Conservation (phyloP, 768 basidiomycete genomes). For the Lactarius sanguifluus region DNA sequence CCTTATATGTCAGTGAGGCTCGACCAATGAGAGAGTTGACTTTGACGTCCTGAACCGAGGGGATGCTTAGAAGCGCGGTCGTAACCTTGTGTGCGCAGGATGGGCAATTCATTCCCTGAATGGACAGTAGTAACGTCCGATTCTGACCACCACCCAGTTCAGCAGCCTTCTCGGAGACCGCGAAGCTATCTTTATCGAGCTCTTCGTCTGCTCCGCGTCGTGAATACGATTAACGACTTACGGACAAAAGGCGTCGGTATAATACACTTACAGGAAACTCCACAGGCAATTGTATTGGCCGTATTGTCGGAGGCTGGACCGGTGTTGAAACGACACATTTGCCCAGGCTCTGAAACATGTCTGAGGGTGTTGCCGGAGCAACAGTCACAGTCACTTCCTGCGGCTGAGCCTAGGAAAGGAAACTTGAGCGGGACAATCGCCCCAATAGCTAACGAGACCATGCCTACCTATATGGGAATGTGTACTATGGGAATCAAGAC, state of each 20-base stretch:
- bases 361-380: not conserved
- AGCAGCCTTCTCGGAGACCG: not conserved
- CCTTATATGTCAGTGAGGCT: constrained; percentile 26
- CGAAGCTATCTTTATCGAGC: not conserved
- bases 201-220: not conserved
- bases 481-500: not conserved
- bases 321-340: not conserved
- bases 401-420: not conserved
- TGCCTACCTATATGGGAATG: constrained; percentile 1
- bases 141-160: constrained; percentile 14
- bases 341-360: not conserved
- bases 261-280: not conserved
- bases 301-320: not conserved
- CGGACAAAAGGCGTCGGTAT: not conserved
- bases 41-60: constrained; percentile 27
- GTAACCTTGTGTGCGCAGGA: constrained; percentile 23
- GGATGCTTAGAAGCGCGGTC: constrained; percentile 20
- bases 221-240: not conserved
- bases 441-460: not conserved
- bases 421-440: not conserved
- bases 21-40: constrained; percentile 24
- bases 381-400: not conserved
- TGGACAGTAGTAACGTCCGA: constrained; percentile 10
- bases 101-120: constrained; percentile 28
- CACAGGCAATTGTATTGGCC: not conserved